Percentiles rank a stretch among this genome's conserved stretches.
Conservation (phyloP, 148 eudicot genomes). For the Pharnaceum exiguum region DNA sequence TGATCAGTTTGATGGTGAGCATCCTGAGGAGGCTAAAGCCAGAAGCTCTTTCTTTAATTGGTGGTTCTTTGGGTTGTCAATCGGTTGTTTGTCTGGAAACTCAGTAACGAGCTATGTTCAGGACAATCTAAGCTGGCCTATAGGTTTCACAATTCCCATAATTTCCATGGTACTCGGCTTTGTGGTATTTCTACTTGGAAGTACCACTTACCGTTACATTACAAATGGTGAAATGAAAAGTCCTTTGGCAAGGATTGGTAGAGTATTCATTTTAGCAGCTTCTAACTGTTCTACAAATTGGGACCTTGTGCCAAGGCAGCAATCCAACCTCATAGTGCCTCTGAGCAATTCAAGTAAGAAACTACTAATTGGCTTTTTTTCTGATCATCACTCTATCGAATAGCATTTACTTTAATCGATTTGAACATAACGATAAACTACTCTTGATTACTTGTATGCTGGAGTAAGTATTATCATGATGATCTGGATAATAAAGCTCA, state of each 20-base stretch:
- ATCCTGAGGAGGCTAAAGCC: conserved; percentile 50
- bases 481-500: no score
- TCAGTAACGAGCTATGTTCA: conserved; percentile 51
- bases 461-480: no score
- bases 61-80: conserved; percentile 58
- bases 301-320: conserved; percentile 8
- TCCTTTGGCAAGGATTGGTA: conserved; percentile 45
- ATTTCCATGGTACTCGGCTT: conserved; percentile 48
- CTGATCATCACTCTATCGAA: no score
- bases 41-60: conserved; percentile 83
- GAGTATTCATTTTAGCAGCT: conserved; percentile 34
- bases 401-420: no score
- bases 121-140: conserved; percentile 63
- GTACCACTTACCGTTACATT: conserved; percentile 45
- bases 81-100: conserved; percentile 30
- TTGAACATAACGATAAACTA: no score
- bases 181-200: conserved; percentile 43
- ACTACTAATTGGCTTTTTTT: no score
- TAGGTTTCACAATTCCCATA: conserved; percentile 69
- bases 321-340: no score
- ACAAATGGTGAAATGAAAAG: conserved; percentile 28
- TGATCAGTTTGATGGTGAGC: conserved; percentile 69
- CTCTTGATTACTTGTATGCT: no score
- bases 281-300: conserved; percentile 15
- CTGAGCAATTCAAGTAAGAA: no score